These are phyloP conservation scores for Kitagawia praeruptora DNA, from an alignment of 129 eudicot species.

Conservation along the genomic window DNA sequence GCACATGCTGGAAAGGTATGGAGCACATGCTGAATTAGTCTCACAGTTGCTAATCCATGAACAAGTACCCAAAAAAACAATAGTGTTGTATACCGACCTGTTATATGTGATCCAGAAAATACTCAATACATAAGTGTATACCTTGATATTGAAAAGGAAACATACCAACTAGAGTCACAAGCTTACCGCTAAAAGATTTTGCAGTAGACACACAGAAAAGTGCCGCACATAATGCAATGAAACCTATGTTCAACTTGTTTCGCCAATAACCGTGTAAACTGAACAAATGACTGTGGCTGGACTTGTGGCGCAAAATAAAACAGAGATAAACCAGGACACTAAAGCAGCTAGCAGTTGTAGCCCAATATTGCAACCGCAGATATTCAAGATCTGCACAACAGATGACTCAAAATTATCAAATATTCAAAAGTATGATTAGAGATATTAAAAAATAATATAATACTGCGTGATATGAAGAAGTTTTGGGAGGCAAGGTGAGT, in stretches of 20 bases:
- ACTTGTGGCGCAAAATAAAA: conserved; percentile 21
- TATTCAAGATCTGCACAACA: conserved; percentile 46
- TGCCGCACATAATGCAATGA: conserved; percentile 30
- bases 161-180: not conserved
- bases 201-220: conserved; percentile 34
- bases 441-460: not conserved
- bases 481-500: not conserved
- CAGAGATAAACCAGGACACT: conserved; percentile 50
- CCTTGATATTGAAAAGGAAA: not conserved
- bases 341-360: conserved; percentile 48
- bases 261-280: conserved; percentile 20
- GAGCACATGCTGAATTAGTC: conserved; percentile 61
- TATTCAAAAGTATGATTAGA: not conserved
- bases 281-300: conserved; percentile 14
- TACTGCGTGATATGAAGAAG: not conserved
- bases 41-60: conserved; percentile 66
- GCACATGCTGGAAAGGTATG: conserved; percentile 78
- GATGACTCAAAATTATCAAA: not conserved
- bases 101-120: conserved; percentile 1
- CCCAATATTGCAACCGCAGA: conserved; percentile 62
- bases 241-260: conserved; percentile 26
- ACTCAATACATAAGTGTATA: not conserved
- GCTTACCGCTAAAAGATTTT: conserved; percentile 30
- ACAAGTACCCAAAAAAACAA: conserved; percentile 45
- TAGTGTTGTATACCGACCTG: conserved; percentile 40